Conservation (phyloP, 352 stramenopile genomes). For the Phytophthora pisi region DNA sequence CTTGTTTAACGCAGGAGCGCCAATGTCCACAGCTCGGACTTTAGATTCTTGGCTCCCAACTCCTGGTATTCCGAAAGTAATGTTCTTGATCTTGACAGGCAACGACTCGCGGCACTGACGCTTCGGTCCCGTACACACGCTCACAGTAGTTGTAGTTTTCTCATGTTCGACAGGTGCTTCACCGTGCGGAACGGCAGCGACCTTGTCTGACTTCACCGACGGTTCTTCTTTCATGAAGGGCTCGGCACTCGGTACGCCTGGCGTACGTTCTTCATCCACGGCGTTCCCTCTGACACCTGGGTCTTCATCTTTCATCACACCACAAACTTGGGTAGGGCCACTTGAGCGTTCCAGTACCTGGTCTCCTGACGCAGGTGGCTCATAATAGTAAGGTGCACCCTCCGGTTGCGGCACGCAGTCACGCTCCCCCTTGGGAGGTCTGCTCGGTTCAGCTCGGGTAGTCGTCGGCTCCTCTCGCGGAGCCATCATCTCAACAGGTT, state of each 20-base stretch:
- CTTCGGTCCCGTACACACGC: not conserved
- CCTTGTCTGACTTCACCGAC: no score
- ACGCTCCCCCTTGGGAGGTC: not conserved
- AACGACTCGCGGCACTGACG: not conserved
- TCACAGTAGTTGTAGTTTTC: not conserved
- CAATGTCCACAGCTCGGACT: not conserved
- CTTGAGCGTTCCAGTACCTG: not conserved
- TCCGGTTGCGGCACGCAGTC: not conserved
- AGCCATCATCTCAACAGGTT: no score
- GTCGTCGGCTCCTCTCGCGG: no score
- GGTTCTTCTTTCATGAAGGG: not conserved
- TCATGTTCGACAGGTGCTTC: not conserved
- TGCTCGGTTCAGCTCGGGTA: not conserved
- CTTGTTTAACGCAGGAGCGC: not conserved
- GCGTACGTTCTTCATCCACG: not conserved
- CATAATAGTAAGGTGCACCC: not conserved
- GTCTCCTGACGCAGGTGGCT: not conserved
- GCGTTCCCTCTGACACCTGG: not conserved
- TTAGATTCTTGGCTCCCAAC: not conserved
- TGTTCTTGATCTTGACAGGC: not conserved
- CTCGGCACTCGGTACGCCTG: not conserved
- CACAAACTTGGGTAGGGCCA: not conserved
- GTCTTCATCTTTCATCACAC: not conserved
- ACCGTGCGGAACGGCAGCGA: not conserved
- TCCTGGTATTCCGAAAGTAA: not conserved